These are phyloP conservation scores for Trapa bicornis DNA, from an alignment of 345 rosid genomes.

Conservation along the genomic window DNA sequence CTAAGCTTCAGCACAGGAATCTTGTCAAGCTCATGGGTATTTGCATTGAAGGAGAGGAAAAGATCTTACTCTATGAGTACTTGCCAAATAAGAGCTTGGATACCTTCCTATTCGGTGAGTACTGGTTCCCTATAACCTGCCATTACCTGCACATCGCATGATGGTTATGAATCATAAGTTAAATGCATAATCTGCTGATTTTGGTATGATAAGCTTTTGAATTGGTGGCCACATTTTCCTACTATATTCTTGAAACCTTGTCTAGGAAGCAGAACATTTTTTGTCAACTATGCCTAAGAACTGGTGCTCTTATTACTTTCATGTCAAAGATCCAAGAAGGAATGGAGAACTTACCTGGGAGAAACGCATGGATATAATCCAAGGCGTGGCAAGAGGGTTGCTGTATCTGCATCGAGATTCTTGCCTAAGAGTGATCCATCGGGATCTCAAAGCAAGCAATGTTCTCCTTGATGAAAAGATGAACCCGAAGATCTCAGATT, in stretches of 20 bases:
- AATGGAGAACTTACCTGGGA: slow-evolving; percentile 15
- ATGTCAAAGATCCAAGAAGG: slow-evolving; percentile 35
- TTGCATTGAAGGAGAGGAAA: slow-evolving; percentile 46
- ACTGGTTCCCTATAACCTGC: background rate
- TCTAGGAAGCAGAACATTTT: no score
- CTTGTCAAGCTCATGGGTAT: slow-evolving; percentile 51
- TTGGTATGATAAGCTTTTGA: no score
- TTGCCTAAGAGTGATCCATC: slow-evolving; percentile 21
- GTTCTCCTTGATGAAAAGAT: slow-evolving; percentile 20
- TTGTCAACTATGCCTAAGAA: no score
- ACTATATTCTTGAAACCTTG: no score
- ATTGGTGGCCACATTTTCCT: no score
- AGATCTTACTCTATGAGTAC: slow-evolving; percentile 45
- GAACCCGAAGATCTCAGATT: slow-evolving; percentile 35
- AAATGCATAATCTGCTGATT: no score
- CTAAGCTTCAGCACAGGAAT: slow-evolving; percentile 55
- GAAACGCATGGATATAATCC: slow-evolving; percentile 16
- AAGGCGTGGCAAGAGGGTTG: slow-evolving; percentile 26
- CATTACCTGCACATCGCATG: background rate
- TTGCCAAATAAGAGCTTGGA: slow-evolving; percentile 27
- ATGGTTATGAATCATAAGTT: no score
- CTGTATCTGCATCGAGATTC: slow-evolving; percentile 28
- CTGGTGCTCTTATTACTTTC: background rate
- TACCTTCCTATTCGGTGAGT: slow-evolving; percentile 18
- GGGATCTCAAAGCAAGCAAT: slow-evolving; percentile 28